phyloP scores from a whole-genome alignment of 2,329 filamentous ascomycete species.

The Chalara sp. region DNA sequence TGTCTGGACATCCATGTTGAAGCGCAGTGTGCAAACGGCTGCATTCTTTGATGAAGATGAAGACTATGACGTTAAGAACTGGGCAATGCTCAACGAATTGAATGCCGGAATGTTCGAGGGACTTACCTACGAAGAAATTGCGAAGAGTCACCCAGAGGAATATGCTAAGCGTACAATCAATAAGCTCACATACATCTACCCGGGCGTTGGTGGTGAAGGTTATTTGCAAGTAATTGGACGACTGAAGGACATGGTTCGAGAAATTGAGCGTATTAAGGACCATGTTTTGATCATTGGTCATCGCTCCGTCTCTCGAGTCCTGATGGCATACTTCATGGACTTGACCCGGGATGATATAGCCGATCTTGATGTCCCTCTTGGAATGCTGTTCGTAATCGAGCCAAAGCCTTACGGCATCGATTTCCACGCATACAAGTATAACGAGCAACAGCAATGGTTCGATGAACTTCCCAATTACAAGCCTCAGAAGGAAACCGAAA shows the following conservation, averaged over 20 bases:
- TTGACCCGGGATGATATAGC: constrained; percentile 86
- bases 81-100: constrained; percentile 96
- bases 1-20: constrained; percentile 97
- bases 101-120: constrained; percentile 92
- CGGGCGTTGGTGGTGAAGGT: constrained; percentile 89
- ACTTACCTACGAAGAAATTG: constrained; percentile 89
- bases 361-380: constrained; percentile 87
- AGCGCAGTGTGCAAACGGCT: constrained; percentile 80
- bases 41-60: constrained; percentile 87
- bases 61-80: constrained; percentile 93
- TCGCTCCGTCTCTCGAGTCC: constrained; percentile 82
- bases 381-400: constrained; percentile 90
- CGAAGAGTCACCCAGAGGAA: constrained; percentile 69
- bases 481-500: constrained; percentile 47
- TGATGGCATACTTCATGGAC: constrained; percentile 96
- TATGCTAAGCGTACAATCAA: constrained; percentile 73
- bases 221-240: constrained; percentile 97
- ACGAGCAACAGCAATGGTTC: constrained; percentile 72
- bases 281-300: constrained; percentile 90
- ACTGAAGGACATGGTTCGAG: constrained; percentile 88
- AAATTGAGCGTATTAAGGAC: constrained; percentile 95
- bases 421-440: constrained; percentile 92
- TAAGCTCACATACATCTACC: constrained; percentile 95
- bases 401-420: constrained; percentile 97
- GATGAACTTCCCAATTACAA: constrained; percentile 80